Conservation (phyloP, 768 basidiomycete species). For the Amanita molliuscula region DNA sequence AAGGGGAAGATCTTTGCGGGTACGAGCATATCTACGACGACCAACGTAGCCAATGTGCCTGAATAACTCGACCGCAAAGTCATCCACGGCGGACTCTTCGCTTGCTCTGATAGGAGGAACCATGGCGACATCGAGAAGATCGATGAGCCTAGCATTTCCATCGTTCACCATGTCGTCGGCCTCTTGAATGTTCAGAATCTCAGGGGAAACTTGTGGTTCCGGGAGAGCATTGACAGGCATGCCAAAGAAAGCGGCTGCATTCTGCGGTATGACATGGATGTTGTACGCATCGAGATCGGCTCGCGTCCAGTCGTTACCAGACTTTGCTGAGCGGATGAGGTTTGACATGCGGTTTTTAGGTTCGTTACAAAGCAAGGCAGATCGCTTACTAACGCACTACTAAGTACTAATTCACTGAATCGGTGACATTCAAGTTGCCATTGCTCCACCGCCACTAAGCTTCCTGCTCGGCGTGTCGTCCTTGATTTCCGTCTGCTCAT, state of each 20-base stretch:
- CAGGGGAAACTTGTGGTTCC: neutral
- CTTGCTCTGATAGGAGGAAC: neutral
- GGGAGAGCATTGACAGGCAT: neutral
- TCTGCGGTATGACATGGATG: neutral
- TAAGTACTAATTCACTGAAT: no score
- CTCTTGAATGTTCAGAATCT: neutral
- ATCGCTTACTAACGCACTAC: no score
- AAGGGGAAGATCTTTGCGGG: constrained; percentile 16
- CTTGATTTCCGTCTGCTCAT: no score
- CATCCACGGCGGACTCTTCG: neutral
- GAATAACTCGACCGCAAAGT: constrained; percentile 14
- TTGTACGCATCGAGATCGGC: neutral
- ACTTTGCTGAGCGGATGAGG: no score
- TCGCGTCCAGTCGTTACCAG: neutral
- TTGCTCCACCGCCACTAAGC: no score
- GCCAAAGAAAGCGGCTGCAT: neutral
- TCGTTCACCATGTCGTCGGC: neutral
- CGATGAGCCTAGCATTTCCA: constrained; percentile 6
- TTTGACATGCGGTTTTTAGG: no score
- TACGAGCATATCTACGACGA: constrained; percentile 12
- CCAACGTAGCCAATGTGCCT: constrained; percentile 15
- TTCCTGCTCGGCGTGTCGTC: no score
- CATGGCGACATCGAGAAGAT: constrained; percentile 11
- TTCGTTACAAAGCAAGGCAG: no score
- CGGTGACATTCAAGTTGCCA: no score